Evolutionary conservation across 2,329 filamentous ascomycete genomes (phyloP), one percentile per base, ranked within the genome.

Genomic region (Penicillium sp.): DNA sequence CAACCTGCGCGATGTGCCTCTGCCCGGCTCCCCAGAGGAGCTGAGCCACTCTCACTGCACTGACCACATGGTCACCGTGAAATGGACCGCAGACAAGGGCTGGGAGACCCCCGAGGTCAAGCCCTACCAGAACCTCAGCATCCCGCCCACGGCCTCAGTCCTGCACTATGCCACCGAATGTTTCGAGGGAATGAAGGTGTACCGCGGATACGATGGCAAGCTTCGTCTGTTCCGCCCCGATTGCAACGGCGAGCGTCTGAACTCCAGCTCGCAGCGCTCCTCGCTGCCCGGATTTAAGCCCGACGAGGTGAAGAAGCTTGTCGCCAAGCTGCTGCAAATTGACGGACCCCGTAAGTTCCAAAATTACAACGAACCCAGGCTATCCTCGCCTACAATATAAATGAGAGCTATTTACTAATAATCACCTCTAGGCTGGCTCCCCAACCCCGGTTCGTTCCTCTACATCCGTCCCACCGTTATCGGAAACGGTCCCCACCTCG

Each of bases 131-230:
- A 88, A 90, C 12, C 78, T 96, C 53, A 82, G 82, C 62, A 85
- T 96, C 69, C 89, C 91, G 79, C 91, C 91, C 37, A 93, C 89
- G 5, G 90, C 91, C 15, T 90, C 87, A 4, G 86, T 87, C 60
- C 83, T 96, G 59, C 91, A 96, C 81, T 96, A 96, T 77, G 91
- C 91, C 12, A 95, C 91, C 48, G 89, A 93, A 76, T 95, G 91
- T 75, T 96, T 95, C 78, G 91, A 96, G 77, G 91, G 91, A 13
- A 82, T 88, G 78, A 96, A 95, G 77, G 85, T 85, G 46, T 85
- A 86, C 73, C 87, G 85, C 70, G 78, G 86, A 72, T 76, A 83
- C 64, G 89, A 93, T 73, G 88, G 87, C 67, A 84, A 83, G 68
- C 82, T 93, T 55, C 87, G 90, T 58, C 79, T 93, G 56, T 93